Evolutionary conservation across 257 asterid species (phyloP).

Genomic region (Henckelia pumila): DNA sequence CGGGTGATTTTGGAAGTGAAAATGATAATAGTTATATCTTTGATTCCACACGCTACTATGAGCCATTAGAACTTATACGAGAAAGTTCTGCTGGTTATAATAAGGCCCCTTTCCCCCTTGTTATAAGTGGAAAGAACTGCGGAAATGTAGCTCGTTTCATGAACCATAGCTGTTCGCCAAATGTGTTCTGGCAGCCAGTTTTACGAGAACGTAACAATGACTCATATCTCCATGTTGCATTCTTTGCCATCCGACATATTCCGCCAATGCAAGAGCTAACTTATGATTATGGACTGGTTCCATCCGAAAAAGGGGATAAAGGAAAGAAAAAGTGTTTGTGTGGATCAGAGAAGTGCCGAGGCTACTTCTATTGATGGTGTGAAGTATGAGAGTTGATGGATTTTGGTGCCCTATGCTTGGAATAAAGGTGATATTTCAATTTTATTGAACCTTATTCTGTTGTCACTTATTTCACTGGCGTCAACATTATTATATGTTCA

Average conservation of each 20-base stretch:
- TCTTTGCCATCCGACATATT: slow-evolving; percentile 76
- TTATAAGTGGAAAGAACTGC: slow-evolving; percentile 55
- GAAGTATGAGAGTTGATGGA: slow-evolving; percentile 3
- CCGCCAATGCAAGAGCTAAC: slow-evolving; percentile 96
- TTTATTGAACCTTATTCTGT: neutral
- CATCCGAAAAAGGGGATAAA: slow-evolving; percentile 45
- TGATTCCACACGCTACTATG: slow-evolving; percentile 73
- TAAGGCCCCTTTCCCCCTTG: slow-evolving; percentile 66
- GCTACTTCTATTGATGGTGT: slow-evolving; percentile 56
- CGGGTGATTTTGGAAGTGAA: slow-evolving; percentile 41
- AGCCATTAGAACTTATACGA: slow-evolving; percentile 46
- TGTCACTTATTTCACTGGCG: neutral
- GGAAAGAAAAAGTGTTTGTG: slow-evolving; percentile 78
- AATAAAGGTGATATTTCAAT: slow-evolving; percentile 19
- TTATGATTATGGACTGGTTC: slow-evolving; percentile 72
- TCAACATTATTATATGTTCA: neutral
- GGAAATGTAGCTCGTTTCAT: slow-evolving; percentile 93
- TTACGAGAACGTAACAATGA: slow-evolving; percentile 63
- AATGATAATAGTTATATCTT: slow-evolving; percentile 54
- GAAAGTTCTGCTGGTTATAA: slow-evolving; percentile 37
- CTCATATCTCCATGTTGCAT: slow-evolving; percentile 65
- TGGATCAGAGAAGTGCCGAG: slow-evolving; percentile 71
- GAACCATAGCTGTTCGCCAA: slow-evolving; percentile 95
- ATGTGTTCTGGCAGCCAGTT: slow-evolving; percentile 79
- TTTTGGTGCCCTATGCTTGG: slow-evolving; percentile 15